Evolutionary conservation across 305 asterid species (phyloP), one percentile per base, ranked within the genome.

Genomic region (Fraxinus velutina): DNA sequence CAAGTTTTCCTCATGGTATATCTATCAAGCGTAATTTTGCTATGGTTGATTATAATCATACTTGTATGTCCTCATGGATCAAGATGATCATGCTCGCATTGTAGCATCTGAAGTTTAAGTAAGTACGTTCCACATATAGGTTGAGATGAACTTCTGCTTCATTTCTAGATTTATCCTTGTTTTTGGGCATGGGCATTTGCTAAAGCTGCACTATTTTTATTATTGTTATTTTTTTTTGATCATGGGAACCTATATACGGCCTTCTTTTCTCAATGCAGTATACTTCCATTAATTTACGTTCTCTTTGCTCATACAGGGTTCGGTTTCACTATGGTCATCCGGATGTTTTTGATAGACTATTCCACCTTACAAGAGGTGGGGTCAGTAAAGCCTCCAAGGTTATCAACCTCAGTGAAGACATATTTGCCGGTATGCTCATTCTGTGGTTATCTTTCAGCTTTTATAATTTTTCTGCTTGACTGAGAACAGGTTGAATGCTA

Each of bases 291-390:
- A n/a, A 3, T 4, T 32, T 15, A 9, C 83, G 17, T 72, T 73
- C 73, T 86, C 72, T 60, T 76, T 83, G 66, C 82, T 83, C 36
- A 47, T 79, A 7, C 87, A 95, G 99, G 97, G 99, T 95, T 68
- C 99, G 99, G 86, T 93, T 95, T 87, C 99, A 95, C 85, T 95
- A 95, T 57, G 99, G 99, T 77, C 99, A 95, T 88, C 98, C 98
- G 30, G 99, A 95, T 86, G 97, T 95, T 79, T 95, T 95, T 84
- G 98, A 95, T 87, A 89, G 99, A 87, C 79, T 95, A 50, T 95
- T 95, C 85, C 99, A 95, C 88, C 97, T 95, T 76, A 93, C 98
- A 17, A 90, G 98, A 85, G 97, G 97, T 85, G 98, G 99, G 21
- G 92, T 95, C 60, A 93, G 99, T 88, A 93, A 95, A 85, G 97